Base-by-base conservation (phyloP, 2,329 filamentous ascomycete species). In the Colletotrichum higginsianum region DNA sequence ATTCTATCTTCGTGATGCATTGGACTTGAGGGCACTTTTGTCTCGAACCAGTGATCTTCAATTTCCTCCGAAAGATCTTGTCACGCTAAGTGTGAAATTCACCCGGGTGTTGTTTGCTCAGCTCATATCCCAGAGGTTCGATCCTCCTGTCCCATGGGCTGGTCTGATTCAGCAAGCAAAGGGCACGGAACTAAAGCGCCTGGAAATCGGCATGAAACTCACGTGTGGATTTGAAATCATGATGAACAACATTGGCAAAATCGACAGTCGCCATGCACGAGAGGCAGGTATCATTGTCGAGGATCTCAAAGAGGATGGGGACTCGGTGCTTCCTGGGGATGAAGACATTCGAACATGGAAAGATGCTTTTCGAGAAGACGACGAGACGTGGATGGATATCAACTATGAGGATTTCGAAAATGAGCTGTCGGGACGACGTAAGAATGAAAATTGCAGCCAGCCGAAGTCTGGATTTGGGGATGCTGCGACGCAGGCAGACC, bases 201-300 rank as follows among this genome's bases (percentile, higher is more conserved):
- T 88, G 2, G 92, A 96, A 67, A 84, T 93, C 50, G 95, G 95
- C 13, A 96, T 98, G 92, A 98, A 98, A 79, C 82, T 98, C 12
- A 89, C 94, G 0, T 95, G 92, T 75, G 96, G 96, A 0, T 95
- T 98, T 77, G 96, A 99, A 81, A 96, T 98, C 88, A 86, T 98
- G 60, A 83, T 94, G 0, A 84, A 85, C 12, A 90, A 93, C 75
- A 87, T 90, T 1, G 87, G 92, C 49, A 91, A 92, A 71, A 90
- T 88, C 74, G 90, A 94, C 74, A 93, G 88, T 75, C 87, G 91
- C 11, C 81, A 88, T 0, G 92, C 94, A 5, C 87, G 94, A 46
- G 94, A 97, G 80, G 89, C 98, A 46, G 89, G 90, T 35, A 84
- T 98, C 15, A 78, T 97, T 0, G 85, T 98, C 0, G 91, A 94